Base-by-base conservation (phyloP, 805 yeast genomes). In the Candida succiphila region DNA sequence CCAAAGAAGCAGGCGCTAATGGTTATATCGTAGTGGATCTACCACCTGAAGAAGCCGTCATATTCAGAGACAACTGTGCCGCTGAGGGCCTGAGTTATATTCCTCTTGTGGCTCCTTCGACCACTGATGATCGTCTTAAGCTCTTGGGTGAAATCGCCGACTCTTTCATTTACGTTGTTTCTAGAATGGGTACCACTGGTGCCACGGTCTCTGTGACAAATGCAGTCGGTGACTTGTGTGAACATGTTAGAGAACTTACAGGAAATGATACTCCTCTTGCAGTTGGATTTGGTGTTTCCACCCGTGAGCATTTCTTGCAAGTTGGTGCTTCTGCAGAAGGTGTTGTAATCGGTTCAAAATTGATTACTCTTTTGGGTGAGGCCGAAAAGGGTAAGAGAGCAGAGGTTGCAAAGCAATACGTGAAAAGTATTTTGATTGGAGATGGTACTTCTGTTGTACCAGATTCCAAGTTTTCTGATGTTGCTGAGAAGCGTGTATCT, bases 171-270 rank as follows among this genome's bases (percentile, higher is more conserved):
- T 92, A 92, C 49, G 98, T 92, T 26, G 97, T 92, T 14, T 86
- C 96, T 4, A 75, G 95, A 56, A 92, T 92, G 99, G 96, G 97
- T 44, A 78, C 95, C 37, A 92, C 99, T 20, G 98, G 99, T 54
- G 89, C 94, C 25, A 63, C 77, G 17, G 71, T 79, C 15, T 63
- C 68, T 17, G 75, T 94, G 28, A 67, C 75, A 30, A 48, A 63
- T 5, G 78, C 78, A 41, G 72, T 89, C 36, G 72, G 75, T 18
- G 73, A 65, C 27, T 69, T 92, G 41, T 75, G 92, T 45, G 63
- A 65, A 20, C 75, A 86, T 44, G 94, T 92, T 14, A 74, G 94
- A 54, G 67, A 72, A 39, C 69, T 72, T 49, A 70, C 94, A n/a
- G 76, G 77, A 17, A 72, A 70, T 31, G 79, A 76, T 33, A 79